Percentiles rank a stretch among this genome's conserved stretches.
Conservation (phyloP, 768 basidiomycete genomes). For the Lyophyllum shimeji region DNA sequence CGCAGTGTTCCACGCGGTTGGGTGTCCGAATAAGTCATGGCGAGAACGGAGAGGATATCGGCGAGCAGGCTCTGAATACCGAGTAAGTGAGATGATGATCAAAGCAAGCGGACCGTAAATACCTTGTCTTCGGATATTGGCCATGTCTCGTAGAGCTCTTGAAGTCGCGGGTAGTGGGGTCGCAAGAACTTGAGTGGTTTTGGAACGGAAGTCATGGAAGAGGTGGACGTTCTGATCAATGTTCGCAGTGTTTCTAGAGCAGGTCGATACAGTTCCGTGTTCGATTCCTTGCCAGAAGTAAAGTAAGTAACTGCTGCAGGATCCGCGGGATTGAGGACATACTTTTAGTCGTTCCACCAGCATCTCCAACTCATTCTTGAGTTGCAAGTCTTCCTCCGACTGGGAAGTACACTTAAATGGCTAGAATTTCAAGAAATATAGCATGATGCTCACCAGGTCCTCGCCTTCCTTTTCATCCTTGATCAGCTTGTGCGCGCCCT, state of each 20-base stretch:
- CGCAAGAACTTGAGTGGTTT: slow-evolving; percentile 98
- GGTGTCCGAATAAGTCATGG: slow-evolving; percentile 99
- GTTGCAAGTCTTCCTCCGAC: slow-evolving; percentile 95
- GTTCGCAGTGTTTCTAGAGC: slow-evolving; percentile 93
- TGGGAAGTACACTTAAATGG: slow-evolving; percentile 28
- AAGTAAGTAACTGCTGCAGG: slow-evolving; percentile 15
- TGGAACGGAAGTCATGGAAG: slow-evolving; percentile 98
- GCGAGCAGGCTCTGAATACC: slow-evolving; percentile 80
- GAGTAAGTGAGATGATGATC: background rate
- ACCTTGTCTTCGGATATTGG: slow-evolving; percentile 77
- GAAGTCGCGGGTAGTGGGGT: slow-evolving; percentile 87
- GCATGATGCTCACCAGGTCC: slow-evolving; percentile 71
- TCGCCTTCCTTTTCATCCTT: slow-evolving; percentile 65
- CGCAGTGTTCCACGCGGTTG: slow-evolving; percentile 93
- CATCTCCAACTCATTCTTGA: slow-evolving; percentile 96
- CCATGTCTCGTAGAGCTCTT: slow-evolving; percentile 83
- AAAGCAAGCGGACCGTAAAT: background rate
- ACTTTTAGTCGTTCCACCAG: slow-evolving; percentile 92
- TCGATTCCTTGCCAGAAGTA: slow-evolving; percentile 66
- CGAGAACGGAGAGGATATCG: slow-evolving; percentile 95
- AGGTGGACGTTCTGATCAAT: slow-evolving; percentile 93
- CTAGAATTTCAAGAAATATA: background rate
- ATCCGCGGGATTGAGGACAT: slow-evolving; percentile 18
- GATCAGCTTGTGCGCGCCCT: slow-evolving; percentile 55
- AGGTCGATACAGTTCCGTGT: slow-evolving; percentile 80